phyloP scores from a whole-genome alignment of 2,329 filamentous ascomycete genomes.

The Nothophaeocryptopus gaeumannii region DNA sequence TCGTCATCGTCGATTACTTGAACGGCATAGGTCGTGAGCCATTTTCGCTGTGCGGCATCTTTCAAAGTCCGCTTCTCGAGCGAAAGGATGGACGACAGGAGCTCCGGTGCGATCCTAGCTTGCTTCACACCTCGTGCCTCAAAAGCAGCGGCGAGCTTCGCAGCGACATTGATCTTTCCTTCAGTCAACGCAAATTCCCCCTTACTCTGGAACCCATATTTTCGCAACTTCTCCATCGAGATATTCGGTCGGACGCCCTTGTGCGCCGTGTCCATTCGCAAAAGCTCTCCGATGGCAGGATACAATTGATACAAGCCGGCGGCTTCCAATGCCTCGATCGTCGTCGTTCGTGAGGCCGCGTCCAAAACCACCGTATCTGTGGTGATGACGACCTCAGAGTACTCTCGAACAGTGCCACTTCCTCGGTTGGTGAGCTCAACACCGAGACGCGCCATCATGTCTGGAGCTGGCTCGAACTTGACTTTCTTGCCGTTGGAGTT shows the following conservation, averaged over 20 bases:
- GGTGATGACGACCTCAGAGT: slow-evolving; percentile 6
- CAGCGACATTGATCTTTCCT: slow-evolving; percentile 9
- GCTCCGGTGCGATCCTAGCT: neutral
- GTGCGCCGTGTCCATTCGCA: no score
- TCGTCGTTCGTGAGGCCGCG: neutral
- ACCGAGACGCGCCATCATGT: neutral
- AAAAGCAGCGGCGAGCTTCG: slow-evolving; percentile 8
- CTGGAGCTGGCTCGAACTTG: slow-evolving; percentile 1
- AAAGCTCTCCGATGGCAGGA: neutral
- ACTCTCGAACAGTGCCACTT: slow-evolving; percentile 2
- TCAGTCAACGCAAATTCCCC: neutral
- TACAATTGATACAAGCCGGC: slow-evolving; percentile 14
- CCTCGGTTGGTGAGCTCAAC: neutral
- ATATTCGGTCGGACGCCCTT: no score
- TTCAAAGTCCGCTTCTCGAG: slow-evolving; percentile 4
- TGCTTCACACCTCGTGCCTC: neutral
- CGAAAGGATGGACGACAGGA: slow-evolving; percentile 8
- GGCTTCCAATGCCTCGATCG: slow-evolving; percentile 1
- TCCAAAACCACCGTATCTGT: slow-evolving; percentile 9
- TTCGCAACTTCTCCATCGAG: no score
- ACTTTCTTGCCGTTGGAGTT: slow-evolving; percentile 2
- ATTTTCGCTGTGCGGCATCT: slow-evolving; percentile 2
- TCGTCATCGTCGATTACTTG: slow-evolving; percentile 4
- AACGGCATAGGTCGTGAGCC: neutral
- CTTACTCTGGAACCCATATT: neutral